Evolutionary conservation across 2,329 filamentous ascomycete genomes (phyloP).

Genomic region (Fusarium camptoceras): DNA sequence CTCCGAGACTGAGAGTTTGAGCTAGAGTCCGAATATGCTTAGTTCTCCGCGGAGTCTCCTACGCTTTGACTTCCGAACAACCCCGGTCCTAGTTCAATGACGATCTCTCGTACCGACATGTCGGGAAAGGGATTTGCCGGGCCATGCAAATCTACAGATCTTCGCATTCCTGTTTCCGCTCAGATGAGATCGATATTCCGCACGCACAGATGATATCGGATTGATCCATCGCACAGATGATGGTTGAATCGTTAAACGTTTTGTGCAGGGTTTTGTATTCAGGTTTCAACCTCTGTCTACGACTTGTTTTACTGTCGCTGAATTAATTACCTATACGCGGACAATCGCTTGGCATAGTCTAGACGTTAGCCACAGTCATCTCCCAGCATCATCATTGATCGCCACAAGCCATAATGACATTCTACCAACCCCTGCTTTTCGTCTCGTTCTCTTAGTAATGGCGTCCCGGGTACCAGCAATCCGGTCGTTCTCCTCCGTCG

Average conservation of each 20-base stretch:
- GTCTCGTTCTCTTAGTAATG: neutral
- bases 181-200: neutral
- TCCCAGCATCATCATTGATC: neutral
- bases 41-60: neutral
- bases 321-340: neutral
- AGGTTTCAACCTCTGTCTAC: neutral
- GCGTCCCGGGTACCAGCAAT: neutral
- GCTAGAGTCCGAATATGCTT: neutral
- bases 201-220: neutral
- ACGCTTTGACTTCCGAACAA: constrained; percentile 5
- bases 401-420: neutral
- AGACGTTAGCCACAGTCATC: neutral
- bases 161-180: neutral
- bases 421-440: neutral
- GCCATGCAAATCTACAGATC: neutral
- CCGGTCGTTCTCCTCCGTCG: neutral
- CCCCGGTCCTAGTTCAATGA: constrained; percentile 1
- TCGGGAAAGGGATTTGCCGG: constrained; percentile 4
- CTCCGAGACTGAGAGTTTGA: neutral
- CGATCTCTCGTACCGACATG: constrained; percentile 1
- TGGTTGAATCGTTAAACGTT: neutral
- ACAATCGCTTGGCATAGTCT: neutral
- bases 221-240: neutral
- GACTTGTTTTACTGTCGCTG: rapidly evolving
- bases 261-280: neutral